Evolutionary conservation across 805 yeast species (phyloP), one percentile per base, ranked within the genome.

Genomic region (Candida ascalaphidarum): DNA sequence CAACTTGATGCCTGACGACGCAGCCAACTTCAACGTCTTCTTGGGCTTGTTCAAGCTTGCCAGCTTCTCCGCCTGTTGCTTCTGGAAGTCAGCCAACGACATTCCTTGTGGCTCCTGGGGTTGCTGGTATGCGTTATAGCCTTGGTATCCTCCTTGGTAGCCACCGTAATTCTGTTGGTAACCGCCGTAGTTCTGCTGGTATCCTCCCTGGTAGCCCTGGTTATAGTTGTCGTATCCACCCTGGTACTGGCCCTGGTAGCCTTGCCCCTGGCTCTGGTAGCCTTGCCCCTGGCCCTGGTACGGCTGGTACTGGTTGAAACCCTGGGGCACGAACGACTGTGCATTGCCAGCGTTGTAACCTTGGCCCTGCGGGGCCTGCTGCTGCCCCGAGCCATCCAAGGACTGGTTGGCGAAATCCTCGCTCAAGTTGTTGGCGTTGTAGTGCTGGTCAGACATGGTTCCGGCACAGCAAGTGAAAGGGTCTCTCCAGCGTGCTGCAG

Each of bases 21-120:
- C 57, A 21, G 77, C 76, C 50, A 81, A 64, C 50, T 78, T 79
- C 53, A 81, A 66, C 26, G 76, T 71, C 47, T 65, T 77, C 65
- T 80, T 82, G 25, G 81, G 79, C 50, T 71, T 69, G 44, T 61
- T 65, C 41, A 61, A 52, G 26, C 59, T 44, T 35, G 57, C 58
- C 33, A 44, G 59, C 34, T 51, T 37, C 18, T 61, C 68, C 32
- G 65, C 55, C 48, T 75, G 70, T 49, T 77, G 82, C 50, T 78
- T 78, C 50, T 81, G 79, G 60, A 75, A 84, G 40, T 83, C 94
- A 30, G 85, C 94, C 44, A 84, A 66, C 22, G 88, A 71, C 84
- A 83, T 76, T 7, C 54, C 56, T 63, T 65, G 34, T 46, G 52
- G 34, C 52, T 40, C 39, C 31, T 46, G 29, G 17, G 37, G 45